These are phyloP conservation scores for Akanthomyces dipterigenus DNA, from an alignment of 2,329 filamentous ascomycete species.

Conservation along the genomic window DNA sequence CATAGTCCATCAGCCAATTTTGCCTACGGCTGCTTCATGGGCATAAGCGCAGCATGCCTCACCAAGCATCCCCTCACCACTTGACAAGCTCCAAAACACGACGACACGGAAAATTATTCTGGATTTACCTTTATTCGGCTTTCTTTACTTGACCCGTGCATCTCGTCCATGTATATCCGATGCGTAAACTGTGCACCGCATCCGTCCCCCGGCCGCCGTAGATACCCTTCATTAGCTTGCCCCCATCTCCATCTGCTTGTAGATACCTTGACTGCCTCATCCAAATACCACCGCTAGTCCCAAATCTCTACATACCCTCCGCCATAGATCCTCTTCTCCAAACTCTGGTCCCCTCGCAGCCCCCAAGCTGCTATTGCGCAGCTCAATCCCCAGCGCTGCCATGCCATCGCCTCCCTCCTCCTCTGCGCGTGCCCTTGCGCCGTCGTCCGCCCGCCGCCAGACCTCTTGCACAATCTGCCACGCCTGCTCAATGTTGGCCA, in stretches of 20 bases:
- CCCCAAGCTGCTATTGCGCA: not conserved
- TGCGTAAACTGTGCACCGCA: not conserved
- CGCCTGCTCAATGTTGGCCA: constrained; percentile 57
- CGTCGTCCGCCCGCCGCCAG: constrained; percentile 46
- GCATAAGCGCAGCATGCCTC: not conserved
- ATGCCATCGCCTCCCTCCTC: constrained; percentile 12
- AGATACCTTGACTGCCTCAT: too few species aligned
- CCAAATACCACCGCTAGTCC: constrained; percentile 55
- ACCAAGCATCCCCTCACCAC: not conserved
- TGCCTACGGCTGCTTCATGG: not conserved
- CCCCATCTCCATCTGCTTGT: too few species aligned
- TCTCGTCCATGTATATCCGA: not conserved
- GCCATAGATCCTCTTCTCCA: constrained; percentile 40
- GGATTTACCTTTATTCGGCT: not conserved
- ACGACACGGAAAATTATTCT: too few species aligned
- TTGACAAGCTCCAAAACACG: not conserved
- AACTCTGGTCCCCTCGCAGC: not conserved
- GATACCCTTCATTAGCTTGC: not conserved
- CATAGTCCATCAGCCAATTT: not conserved
- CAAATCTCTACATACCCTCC: constrained; percentile 50
- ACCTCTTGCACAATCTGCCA: constrained; percentile 57
- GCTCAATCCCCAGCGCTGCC: not conserved
- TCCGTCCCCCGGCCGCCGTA: not conserved
- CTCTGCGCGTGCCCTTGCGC: constrained; percentile 4
- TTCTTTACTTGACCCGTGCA: not conserved